Evolutionary conservation across 805 yeast species (phyloP).

Genomic region (Candida golubevii): DNA sequence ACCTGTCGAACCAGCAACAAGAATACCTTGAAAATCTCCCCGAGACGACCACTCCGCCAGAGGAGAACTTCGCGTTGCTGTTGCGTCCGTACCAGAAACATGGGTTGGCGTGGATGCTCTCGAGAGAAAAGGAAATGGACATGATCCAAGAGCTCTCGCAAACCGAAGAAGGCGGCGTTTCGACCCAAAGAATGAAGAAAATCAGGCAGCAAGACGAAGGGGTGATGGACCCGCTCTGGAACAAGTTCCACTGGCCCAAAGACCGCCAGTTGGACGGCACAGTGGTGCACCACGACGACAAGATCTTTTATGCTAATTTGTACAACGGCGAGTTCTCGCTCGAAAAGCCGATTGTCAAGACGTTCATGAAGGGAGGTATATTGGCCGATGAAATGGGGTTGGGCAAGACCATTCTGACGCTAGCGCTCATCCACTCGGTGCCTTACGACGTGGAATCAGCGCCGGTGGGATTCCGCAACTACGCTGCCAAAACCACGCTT

Average conservation of each 20-base stretch:
- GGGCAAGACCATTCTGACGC: slow-evolving; percentile 85
- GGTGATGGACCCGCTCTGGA: slow-evolving; percentile 82
- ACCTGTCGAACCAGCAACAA: slow-evolving; percentile 64
- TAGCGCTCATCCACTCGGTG: slow-evolving; percentile 65
- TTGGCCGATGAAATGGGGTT: slow-evolving; percentile 96
- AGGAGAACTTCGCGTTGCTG: slow-evolving; percentile 47
- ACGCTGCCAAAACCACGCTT: slow-evolving; percentile 70
- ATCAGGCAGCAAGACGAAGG: slow-evolving; percentile 40
- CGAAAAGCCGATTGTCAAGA: slow-evolving; percentile 59
- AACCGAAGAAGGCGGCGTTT: slow-evolving; percentile 18
- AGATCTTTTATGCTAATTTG: slow-evolving; percentile 65
- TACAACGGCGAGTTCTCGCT: slow-evolving; percentile 76
- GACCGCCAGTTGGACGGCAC: slow-evolving; percentile 21
- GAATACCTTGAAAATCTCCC: slow-evolving; percentile 56
- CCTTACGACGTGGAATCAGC: slow-evolving; percentile 43
- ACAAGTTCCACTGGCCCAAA: slow-evolving; percentile 69
- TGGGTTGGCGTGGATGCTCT: slow-evolving; percentile 87
- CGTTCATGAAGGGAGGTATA: slow-evolving; percentile 73
- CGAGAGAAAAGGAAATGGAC: slow-evolving; percentile 63
- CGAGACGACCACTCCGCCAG: slow-evolving; percentile 52
- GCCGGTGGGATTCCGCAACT: slow-evolving; percentile 25
- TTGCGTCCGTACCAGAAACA: slow-evolving; percentile 78
- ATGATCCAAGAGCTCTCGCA: slow-evolving; percentile 31
- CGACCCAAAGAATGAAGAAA: slow-evolving; percentile 25
- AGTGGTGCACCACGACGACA: slow-evolving; percentile 13